Conservation (phyloP, 2,329 filamentous ascomycete species). For the Cordyceps tenuipes region DNA sequence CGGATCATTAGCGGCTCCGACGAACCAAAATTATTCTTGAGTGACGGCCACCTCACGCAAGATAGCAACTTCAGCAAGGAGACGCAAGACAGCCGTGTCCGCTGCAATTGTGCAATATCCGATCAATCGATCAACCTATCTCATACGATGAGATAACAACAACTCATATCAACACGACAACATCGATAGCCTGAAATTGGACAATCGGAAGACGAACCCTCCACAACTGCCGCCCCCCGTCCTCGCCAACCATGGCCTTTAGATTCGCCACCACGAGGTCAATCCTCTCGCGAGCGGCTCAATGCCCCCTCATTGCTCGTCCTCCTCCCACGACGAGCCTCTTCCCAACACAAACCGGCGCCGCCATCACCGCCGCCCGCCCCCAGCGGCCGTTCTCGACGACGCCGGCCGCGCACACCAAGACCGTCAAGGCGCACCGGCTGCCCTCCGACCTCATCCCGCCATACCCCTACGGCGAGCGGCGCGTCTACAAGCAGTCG, state of each 20-base stretch:
- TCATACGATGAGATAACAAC: not conserved
- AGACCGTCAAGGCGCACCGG: constrained; percentile 35
- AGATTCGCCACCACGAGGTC: constrained; percentile 7
- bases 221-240: not conserved
- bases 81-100: not conserved
- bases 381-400: constrained; percentile 28
- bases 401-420: constrained; percentile 25
- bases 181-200: not conserved
- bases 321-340: not conserved
- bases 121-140: not conserved
- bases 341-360: constrained; percentile 2
- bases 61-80: not conserved
- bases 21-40: constrained; percentile 7
- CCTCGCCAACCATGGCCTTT: constrained; percentile 5
- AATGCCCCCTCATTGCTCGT: not conserved
- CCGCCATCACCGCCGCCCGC: not conserved
- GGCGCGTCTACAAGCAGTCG: constrained; percentile 68
- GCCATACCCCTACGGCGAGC: constrained; percentile 64
- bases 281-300: constrained; percentile 5
- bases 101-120: not conserved
- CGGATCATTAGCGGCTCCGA: constrained; percentile 12
- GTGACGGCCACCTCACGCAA: not conserved
- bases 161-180: not conserved
- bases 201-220: not conserved
- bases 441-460: constrained; percentile 46